Conservation (phyloP, 352 stramenopile genomes). For the Pythium insidiosum region DNA sequence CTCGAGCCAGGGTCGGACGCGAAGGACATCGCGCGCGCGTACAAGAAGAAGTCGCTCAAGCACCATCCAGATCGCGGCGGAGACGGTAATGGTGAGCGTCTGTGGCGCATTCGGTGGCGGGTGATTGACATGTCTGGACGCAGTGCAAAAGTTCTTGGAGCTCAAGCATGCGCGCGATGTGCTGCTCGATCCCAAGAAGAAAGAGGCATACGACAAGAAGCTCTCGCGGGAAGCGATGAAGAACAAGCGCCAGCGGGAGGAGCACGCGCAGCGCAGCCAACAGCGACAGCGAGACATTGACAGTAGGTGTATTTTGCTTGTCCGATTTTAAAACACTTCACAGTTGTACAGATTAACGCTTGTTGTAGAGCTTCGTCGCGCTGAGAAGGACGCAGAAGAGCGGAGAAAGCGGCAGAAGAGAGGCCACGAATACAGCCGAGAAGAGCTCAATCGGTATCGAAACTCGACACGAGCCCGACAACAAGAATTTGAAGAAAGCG, state of each 20-base stretch:
- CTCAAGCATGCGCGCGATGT: slow-evolving; percentile 70
- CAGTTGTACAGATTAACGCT: no score
- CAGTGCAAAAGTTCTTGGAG: slow-evolving; percentile 80
- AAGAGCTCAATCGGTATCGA: no score
- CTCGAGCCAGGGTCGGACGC: slow-evolving; percentile 56
- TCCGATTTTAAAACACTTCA: no score
- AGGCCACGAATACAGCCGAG: no score
- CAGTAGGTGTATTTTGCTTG: not conserved
- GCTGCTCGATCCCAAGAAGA: slow-evolving; percentile 71
- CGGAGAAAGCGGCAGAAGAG: no score
- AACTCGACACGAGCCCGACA: no score
- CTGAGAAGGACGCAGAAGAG: no score
- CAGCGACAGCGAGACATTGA: slow-evolving; percentile 60
- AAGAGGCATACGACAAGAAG: slow-evolving; percentile 78
- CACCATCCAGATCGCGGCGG: slow-evolving; percentile 77
- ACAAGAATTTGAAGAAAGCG: no score
- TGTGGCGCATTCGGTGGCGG: not conserved
- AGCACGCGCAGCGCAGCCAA: slow-evolving; percentile 41
- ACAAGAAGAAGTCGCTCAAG: slow-evolving; percentile 76
- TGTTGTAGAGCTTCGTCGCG: no score
- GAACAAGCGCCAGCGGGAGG: slow-evolving; percentile 61
- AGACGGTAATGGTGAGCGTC: slow-evolving; percentile 33
- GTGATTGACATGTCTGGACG: not conserved
- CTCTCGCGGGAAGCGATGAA: slow-evolving; percentile 50
- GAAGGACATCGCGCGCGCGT: slow-evolving; percentile 66